phyloP scores from a whole-genome alignment of 768 basidiomycete genomes.

The Leccinum imitatum region DNA sequence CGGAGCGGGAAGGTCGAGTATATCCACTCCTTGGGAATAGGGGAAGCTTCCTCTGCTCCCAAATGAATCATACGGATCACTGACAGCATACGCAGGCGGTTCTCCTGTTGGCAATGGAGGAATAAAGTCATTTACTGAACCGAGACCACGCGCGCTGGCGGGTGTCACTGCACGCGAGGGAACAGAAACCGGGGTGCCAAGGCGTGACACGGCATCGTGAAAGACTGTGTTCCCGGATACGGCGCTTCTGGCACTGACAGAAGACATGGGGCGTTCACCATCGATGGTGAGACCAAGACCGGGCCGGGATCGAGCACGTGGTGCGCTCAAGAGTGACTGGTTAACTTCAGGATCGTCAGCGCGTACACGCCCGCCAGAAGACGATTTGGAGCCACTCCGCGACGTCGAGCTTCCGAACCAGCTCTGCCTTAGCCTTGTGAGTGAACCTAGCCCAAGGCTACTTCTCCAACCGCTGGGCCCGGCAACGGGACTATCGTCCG shows the following conservation, averaged over 20 bases:
- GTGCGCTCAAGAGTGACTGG: constrained; percentile 35
- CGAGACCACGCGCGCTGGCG: constrained; percentile 28
- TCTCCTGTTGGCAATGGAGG: constrained; percentile 25
- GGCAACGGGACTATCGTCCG: constrained; percentile 20
- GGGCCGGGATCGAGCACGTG: constrained; percentile 26
- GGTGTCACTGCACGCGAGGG: constrained; percentile 51
- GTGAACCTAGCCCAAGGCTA: constrained; percentile 47
- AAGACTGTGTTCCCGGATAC: constrained; percentile 57
- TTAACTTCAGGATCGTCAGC: constrained; percentile 50
- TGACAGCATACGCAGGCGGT: constrained; percentile 32
- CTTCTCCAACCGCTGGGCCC: constrained; percentile 35
- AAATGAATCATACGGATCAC: constrained; percentile 31
- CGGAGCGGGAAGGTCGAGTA: constrained; percentile 60
- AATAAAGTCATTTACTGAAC: constrained; percentile 4
- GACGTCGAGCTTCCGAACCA: constrained; percentile 52
- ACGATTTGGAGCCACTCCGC: constrained; percentile 30
- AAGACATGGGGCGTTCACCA: constrained; percentile 55
- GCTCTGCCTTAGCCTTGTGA: constrained; percentile 52
- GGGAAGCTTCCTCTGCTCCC: constrained; percentile 26
- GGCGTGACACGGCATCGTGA: constrained; percentile 56
- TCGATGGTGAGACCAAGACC: constrained; percentile 40
- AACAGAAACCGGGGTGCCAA: constrained; percentile 40
- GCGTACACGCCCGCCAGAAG: constrained; percentile 19
- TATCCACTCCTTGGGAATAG: constrained; percentile 38
- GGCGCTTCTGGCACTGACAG: constrained; percentile 53